Percentiles rank a stretch among this genome's conserved stretches.
phyloP scores from a whole-genome alignment of 139 green algal species.

The Chlamydomonas sp. region DNA sequence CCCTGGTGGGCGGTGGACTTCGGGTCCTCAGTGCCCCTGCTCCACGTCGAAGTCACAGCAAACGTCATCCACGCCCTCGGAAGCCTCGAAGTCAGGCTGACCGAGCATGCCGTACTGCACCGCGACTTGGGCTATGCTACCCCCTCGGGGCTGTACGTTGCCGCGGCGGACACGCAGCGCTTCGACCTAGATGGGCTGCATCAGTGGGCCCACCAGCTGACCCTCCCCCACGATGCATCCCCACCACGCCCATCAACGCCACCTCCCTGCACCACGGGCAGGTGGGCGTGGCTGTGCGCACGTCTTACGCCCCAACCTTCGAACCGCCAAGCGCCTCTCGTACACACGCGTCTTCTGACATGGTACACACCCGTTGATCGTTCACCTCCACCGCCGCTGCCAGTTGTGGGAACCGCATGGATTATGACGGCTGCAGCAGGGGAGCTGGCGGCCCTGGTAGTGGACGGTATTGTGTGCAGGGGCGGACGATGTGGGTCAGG shows the following conservation, averaged over 20 bases:
- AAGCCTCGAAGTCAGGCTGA: not conserved
- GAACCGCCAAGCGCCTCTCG: not conserved
- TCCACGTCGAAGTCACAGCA: constrained; percentile 5
- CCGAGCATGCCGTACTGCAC: not conserved
- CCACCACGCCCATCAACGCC: not conserved
- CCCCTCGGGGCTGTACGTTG: not conserved
- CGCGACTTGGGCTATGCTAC: not conserved
- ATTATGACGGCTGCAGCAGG: not conserved
- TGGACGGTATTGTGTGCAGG: not conserved
- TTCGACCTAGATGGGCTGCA: not conserved
- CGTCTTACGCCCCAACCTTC: not conserved
- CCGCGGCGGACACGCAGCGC: not conserved
- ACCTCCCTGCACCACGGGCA: constrained; percentile 7
- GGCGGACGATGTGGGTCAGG: not conserved
- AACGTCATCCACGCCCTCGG: not conserved
- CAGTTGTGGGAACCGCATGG: not conserved
- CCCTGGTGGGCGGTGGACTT: constrained; percentile 26
- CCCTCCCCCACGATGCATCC: not conserved
- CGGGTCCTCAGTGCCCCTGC: constrained; percentile 3
- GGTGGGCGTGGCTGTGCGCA: not conserved
- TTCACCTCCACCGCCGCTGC: not conserved
- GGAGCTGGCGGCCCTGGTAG: constrained; percentile 10
- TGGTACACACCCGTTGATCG: not conserved
- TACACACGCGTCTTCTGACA: constrained; percentile 6
- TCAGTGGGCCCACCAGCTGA: constrained; percentile 1